Evolutionary conservation across 257 asterid genomes (phyloP), one percentile per base, ranked within the genome.

Genomic region (Capsicum chinense): DNA sequence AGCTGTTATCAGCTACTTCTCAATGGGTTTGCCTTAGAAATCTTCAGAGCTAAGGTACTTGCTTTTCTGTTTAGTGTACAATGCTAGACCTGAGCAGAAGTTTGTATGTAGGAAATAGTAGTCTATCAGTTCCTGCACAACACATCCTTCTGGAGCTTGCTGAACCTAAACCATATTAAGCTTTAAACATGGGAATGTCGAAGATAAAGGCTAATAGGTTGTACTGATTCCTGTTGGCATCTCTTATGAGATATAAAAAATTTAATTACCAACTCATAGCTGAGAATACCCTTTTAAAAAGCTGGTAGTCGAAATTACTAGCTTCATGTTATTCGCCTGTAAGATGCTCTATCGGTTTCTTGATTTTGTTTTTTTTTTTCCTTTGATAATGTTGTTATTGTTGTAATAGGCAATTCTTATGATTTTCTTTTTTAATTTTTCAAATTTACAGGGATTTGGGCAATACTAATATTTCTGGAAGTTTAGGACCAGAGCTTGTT

Each of bases 1-100:
- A 88, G 98, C 97, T 52, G 98, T 94, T 15, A 93, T 94, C 85
- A 94, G 97, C 91, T 94, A 97, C 87, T 93, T 94, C 91, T 94
- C 91, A 94, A 92, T 60, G 98, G 98, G n/a, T 94, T 94, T 78
- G 97, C 97, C 44, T 73, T 94, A 88, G 97, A 93, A 86, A 93
- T 93, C 66, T 94, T 93, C 85, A 92, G 97, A 19, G 97, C 95
- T 14, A 97, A 94, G 98, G 98, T 94, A 84, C 56, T 15, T 74
- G 12, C 64, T 47, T 67, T 16, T 52, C 10, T 19, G 9, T 48
- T 48, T 42, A 59, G 10, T 7, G 42, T 50, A 26, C 26, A 9
- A 0, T 66, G 44, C n/a, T 66, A 12, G 6, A 19, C 10, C 47
- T 56, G 37, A 48, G 81, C 11, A 54, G 13, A 76, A 50, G 42